Base-by-base conservation (phyloP, 768 basidiomycete species). In the Rhodocollybia butyracea region DNA sequence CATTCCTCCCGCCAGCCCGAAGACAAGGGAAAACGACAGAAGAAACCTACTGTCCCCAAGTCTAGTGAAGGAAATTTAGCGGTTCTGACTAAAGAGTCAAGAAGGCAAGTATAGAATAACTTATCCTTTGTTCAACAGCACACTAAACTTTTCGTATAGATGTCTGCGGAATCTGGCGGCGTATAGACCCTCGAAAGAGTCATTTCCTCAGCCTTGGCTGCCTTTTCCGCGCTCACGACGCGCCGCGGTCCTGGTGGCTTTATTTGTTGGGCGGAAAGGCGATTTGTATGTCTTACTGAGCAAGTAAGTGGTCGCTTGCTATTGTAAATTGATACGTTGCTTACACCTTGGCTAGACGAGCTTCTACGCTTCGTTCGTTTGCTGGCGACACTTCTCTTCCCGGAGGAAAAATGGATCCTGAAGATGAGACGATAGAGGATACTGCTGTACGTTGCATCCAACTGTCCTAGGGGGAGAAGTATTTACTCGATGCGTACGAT, bases 351-450 rank as follows among this genome's bases (percentile, higher is more conserved):
- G 10, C 2, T 26, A 95, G 93, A 58, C 85, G 93, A 2, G 84
- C 92, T 1, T 76, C 86, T 0, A 81, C 81, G 3, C 71, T 96
- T 61, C 75, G 84, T 34, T 78, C 86, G 8, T 96, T 89, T 62
- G 89, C 93, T 0, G 91, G 91, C 0, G 94, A 95, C 66, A 96
- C 94, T 0, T 88, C 91, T 1, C 70, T 96, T 4, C 94, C 93
- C 0, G 93, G 94, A 5, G 93, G 94, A 0, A 91, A 86, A 65
- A 78, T 86, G 6, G 93, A 96, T 15, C 72, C 73, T 2, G 75
- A 72, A 38, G 93, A 95, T 66, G 66, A 62, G 59, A 83, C 80
- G 38, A 72, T 85, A 2, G 94, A 94, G 63, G 88, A 89, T 57
- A 86, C 92, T 2, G 93, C 92, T 19, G 91, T 93, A 66, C 62